Base-by-base conservation (phyloP, 495 filamentous ascomycete genomes). In the Lineolata rhizophorae region DNA sequence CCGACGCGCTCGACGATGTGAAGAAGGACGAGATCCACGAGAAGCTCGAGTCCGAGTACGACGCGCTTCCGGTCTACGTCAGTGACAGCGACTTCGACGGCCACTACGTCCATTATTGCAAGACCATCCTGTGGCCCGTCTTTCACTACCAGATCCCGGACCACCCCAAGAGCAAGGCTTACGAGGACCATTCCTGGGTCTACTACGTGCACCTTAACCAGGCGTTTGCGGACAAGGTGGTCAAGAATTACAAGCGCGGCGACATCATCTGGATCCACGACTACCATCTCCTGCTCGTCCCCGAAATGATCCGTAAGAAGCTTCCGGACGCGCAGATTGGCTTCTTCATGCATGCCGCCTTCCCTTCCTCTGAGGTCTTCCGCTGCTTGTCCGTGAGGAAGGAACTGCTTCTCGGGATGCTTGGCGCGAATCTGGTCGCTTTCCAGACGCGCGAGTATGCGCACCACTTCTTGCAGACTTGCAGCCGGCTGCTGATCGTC, bases 101-200 rank as follows among this genome's bases (percentile, higher is more conserved):
- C 2, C 81, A 91, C 51, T 94, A 94, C 45, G 66, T 70, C 8
- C 82, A 92, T 51, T 93, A 82, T 40, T 92, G 80, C 65, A 93
- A 93, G 37, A 51, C 45, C 12, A 56, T 54, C 27, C 35, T 56
- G 3, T 58, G 49, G 48, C 53, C 52, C 4, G 81, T 92, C 21
- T 90, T 93, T 51, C 82, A 94, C 51, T 93, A 94, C 50, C 81
- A 90, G 50, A 87, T 92, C 38, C 84, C 84, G 2, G 84, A 93
- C 49, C 83, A 87, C 48, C 84, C 84, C 8, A 92, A 91, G 60
- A 92, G 80, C 67, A 93, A 93, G 57, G 84, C 84, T 0, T 94
- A 91, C 46, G 72, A 83, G 48, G 84, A 94, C 46, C 83, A 94
- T 43, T 92, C 82, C 1, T 94, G 81, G 81, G 65, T 80, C 43